Evolutionary conservation across 2,329 filamentous ascomycete species (phyloP).

Genomic region (Fonsecaea erecta): DNA sequence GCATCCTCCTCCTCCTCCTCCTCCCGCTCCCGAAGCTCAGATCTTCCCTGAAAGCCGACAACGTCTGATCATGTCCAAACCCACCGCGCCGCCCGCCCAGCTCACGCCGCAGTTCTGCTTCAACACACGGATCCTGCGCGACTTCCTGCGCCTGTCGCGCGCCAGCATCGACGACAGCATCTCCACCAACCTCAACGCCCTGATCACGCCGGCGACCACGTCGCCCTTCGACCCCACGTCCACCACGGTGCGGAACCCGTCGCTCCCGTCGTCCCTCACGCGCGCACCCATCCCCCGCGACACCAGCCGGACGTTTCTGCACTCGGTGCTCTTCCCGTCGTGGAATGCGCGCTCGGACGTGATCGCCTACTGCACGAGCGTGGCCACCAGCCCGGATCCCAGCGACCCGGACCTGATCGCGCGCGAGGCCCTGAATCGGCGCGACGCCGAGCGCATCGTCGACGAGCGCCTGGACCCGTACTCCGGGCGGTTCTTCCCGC

Average conservation of each 20-base stretch:
- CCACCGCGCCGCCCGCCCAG: conserved; percentile 36
- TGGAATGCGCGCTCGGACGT: conserved; percentile 86
- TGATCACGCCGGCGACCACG: conserved; percentile 71
- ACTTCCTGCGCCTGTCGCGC: conserved; percentile 87
- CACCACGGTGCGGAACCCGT: conserved; percentile 57
- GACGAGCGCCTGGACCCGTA: conserved; percentile 94
- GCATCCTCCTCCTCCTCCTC: conserved; percentile 14
- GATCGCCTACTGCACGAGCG: conserved; percentile 83
- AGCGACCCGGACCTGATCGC: conserved; percentile 78
- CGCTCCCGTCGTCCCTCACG: conserved; percentile 23
- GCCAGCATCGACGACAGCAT: conserved; percentile 90
- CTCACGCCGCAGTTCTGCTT: conserved; percentile 74
- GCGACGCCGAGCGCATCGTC: conserved; percentile 73
- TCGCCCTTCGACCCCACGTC: conserved; percentile 78
- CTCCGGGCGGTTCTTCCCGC: conserved; percentile 77
- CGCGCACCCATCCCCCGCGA: conserved; percentile 46
- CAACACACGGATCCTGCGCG: conserved; percentile 54
- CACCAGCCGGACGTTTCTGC: conserved; percentile 74
- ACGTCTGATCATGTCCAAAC: conserved; percentile 45
- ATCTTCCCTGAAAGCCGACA: not conserved
- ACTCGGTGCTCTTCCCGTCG: conserved; percentile 79
- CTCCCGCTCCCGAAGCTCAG: not conserved
- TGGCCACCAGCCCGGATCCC: conserved; percentile 85
- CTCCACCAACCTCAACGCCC: conserved; percentile 86
- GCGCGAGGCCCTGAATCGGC: conserved; percentile 71